Evolutionary conservation across 257 asterid species (phyloP).

Genomic region (Solanum raphanifolium): DNA sequence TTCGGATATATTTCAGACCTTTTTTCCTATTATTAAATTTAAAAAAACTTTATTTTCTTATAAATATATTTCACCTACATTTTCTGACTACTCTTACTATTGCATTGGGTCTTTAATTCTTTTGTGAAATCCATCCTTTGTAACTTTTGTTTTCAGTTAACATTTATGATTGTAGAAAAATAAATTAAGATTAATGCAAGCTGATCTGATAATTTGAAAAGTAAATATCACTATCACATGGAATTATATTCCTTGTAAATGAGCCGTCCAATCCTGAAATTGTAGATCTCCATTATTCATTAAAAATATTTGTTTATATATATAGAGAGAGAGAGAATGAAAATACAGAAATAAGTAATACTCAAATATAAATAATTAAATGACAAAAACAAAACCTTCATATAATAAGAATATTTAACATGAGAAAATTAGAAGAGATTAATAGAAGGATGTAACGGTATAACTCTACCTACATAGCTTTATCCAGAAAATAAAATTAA

Average conservation of each 20-base stretch:
- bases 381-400: too few relatives aligned
- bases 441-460: neutral
- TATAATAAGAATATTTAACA: too few relatives aligned
- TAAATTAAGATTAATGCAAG: neutral
- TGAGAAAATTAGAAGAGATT: neutral
- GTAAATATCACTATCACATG: neutral
- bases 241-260: conserved; percentile 6
- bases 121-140: neutral
- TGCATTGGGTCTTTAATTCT: neutral
- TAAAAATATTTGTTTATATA: too few relatives aligned
- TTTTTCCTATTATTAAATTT: too few relatives aligned
- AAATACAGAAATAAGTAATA: too few relatives aligned
- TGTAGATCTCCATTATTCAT: too few relatives aligned
- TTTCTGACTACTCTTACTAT: neutral
- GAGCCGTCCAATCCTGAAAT: neutral
- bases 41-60: too few relatives aligned
- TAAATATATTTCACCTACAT: neutral
- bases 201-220: neutral
- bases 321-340: too few relatives aligned
- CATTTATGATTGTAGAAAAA: neutral
- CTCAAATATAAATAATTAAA: too few relatives aligned
- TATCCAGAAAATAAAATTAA: too few relatives aligned
- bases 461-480: neutral
- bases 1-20: too few relatives aligned
- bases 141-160: neutral